Percentiles rank a stretch among this genome's conserved stretches.
Evolutionary conservation across 1,284 basidiomycete genomes (phyloP).

Genomic region (Cutaneotrichosporon cavernicola): DNA sequence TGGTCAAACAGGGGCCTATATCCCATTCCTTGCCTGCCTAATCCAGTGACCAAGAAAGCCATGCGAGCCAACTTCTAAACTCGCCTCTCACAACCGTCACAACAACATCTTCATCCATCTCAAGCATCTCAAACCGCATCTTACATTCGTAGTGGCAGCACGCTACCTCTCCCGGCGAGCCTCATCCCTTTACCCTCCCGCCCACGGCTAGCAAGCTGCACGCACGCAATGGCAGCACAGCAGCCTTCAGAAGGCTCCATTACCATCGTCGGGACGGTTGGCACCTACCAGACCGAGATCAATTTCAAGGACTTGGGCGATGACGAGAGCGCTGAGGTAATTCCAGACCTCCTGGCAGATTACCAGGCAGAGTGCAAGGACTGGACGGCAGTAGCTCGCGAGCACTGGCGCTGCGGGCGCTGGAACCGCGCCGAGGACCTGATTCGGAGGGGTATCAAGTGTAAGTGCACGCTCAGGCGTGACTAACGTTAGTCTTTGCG

Average conservation of each 20-base stretch:
- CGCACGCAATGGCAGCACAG: conserved; percentile 27
- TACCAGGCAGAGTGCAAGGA: conserved; percentile 50
- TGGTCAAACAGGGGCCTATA: too few relatives aligned
- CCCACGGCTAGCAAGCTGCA: neutral
- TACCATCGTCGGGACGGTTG: conserved; percentile 45
- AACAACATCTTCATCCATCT: conserved; percentile 13
- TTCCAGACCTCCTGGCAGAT: conserved; percentile 48
- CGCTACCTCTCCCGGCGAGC: neutral
- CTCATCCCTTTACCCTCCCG: neutral
- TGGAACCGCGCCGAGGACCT: conserved; percentile 46
- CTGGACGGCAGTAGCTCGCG: conserved; percentile 52
- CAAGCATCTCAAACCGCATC: neutral
- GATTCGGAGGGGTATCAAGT: conserved; percentile 44
- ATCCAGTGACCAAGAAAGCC: neutral
- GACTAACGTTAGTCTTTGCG: conserved; percentile 32
- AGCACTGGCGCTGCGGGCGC: conserved; percentile 49
- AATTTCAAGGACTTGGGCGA: conserved; percentile 51
- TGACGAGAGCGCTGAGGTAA: conserved; percentile 44
- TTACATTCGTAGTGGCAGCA: conserved; percentile 2
- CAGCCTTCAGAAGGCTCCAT: conserved; percentile 21
- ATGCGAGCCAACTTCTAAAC: neutral
- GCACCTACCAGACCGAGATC: conserved; percentile 50
- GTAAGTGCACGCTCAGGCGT: conserved; percentile 34
- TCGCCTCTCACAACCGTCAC: neutral
- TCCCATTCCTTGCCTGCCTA: neutral